These are phyloP conservation scores for Pichia phayaonensis DNA, from an alignment of 805 yeast genomes.

Conservation along the genomic window DNA sequence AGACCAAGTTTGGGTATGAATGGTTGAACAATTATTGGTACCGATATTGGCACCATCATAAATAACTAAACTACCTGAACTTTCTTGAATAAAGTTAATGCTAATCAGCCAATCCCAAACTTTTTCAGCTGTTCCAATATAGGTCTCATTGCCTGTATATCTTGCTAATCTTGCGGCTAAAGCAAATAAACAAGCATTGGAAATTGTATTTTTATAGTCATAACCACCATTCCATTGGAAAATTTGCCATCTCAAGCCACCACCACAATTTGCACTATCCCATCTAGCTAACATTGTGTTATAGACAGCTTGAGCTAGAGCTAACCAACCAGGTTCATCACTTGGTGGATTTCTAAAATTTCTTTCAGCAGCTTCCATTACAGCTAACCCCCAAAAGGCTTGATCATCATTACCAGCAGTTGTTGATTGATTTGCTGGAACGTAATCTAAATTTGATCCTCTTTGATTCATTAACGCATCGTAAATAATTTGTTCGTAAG, in stretches of 20 bases:
- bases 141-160: constrained; percentile 64
- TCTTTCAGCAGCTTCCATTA: constrained; percentile 75
- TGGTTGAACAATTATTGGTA: constrained; percentile 37
- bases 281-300: constrained; percentile 78
- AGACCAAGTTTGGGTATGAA: constrained; percentile 51
- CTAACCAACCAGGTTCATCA: constrained; percentile 46
- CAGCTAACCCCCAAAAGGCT: constrained; percentile 88
- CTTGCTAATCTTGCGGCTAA: constrained; percentile 79
- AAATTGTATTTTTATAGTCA: constrained; percentile 77
- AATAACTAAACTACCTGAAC: constrained; percentile 31
- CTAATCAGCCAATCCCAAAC: constrained; percentile 60
- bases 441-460: constrained; percentile 56
- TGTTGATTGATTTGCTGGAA: constrained; percentile 73
- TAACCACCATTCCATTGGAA: constrained; percentile 85
- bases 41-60: constrained; percentile 53
- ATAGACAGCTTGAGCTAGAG: constrained; percentile 75
- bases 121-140: constrained; percentile 63
- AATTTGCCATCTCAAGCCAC: constrained; percentile 91
- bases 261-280: constrained; percentile 57
- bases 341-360: constrained; percentile 69
- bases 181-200: constrained; percentile 78
- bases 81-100: constrained; percentile 18
- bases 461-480: constrained; percentile 60
- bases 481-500: constrained; percentile 49
- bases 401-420: constrained; percentile 94